phyloP scores from a whole-genome alignment of 768 basidiomycete genomes.

The Suillus weaverae region DNA sequence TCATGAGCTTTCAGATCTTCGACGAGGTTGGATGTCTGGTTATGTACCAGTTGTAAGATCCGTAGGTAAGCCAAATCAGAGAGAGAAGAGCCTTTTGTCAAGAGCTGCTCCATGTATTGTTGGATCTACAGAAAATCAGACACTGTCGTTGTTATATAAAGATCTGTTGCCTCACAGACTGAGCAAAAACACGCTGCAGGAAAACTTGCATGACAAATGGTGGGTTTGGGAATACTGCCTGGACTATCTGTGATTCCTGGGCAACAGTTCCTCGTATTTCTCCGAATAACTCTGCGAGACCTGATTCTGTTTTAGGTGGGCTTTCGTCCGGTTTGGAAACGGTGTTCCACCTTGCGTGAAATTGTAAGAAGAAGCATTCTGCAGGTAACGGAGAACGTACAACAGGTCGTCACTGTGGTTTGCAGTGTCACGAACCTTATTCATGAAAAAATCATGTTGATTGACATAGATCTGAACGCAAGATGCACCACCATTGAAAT shows the following conservation, averaged over 20 bases:
- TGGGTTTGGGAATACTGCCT: conserved; percentile 97
- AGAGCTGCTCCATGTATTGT: conserved; percentile 89
- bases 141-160: conserved; percentile 1
- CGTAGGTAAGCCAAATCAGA: conserved; percentile 92
- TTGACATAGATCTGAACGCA: conserved; percentile 99
- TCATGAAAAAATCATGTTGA: conserved; percentile 99
- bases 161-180: conserved; percentile 63
- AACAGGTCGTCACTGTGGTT: conserved; percentile 55
- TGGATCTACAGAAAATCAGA: conserved; percentile 66
- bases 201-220: conserved; percentile 98
- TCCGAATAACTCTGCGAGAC: conserved; percentile 73
- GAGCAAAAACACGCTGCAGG: conserved; percentile 94
- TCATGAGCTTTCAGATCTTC: conserved; percentile 94
- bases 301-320: conserved; percentile 78
- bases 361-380: background rate
- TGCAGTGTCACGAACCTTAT: conserved; percentile 71
- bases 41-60: conserved; percentile 83
- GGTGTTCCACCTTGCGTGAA: conserved; percentile 65
- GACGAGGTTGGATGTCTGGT: conserved; percentile 73
- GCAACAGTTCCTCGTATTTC: conserved; percentile 92
- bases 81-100: conserved; percentile 69
- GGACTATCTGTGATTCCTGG: conserved; percentile 96
- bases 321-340: conserved; percentile 78
- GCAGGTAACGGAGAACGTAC: conserved; percentile 35
- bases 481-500: conserved; percentile 96